Percentiles rank a stretch among this genome's conserved stretches.
These are phyloP conservation scores for Xerocomellus amylosporus DNA, from an alignment of 768 basidiomycete species.

Conservation along the genomic window DNA sequence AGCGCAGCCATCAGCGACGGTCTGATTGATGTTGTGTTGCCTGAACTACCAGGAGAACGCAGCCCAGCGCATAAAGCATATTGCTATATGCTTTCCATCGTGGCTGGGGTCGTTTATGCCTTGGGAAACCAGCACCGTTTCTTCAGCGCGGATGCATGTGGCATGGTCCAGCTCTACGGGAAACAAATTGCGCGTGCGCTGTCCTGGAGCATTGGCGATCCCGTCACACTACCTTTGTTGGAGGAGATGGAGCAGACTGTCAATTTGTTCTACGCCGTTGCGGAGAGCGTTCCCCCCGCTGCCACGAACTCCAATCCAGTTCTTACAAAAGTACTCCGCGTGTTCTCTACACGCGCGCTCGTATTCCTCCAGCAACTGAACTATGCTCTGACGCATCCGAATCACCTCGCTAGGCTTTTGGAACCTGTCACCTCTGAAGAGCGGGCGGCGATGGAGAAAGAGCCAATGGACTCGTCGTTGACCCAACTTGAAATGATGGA, in stretches of 20 bases:
- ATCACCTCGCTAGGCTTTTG: constrained; percentile 77
- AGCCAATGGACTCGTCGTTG: constrained; percentile 36
- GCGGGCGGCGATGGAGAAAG: constrained; percentile 63
- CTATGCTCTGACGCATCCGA: constrained; percentile 88
- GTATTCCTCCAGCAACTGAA: constrained; percentile 83
- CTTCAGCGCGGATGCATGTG: constrained; percentile 82
- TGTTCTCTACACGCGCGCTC: constrained; percentile 66
- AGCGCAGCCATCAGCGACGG: constrained; percentile 75
- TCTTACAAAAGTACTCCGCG: constrained; percentile 61
- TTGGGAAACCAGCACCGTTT: constrained; percentile 67
- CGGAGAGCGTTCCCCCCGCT: constrained; percentile 40
- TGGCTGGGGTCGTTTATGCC: constrained; percentile 66
- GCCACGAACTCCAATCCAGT: constrained; percentile 36
- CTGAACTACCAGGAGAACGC: constrained; percentile 71
- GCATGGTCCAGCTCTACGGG: constrained; percentile 81
- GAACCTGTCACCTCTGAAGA: constrained; percentile 81
- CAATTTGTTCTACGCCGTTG: constrained; percentile 73
- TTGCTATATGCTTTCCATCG: constrained; percentile 79
- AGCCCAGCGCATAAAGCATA: constrained; percentile 80
- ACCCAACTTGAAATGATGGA: constrained; percentile 51
- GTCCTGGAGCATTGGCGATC: constrained; percentile 77
- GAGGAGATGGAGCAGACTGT: constrained; percentile 84
- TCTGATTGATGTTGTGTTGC: constrained; percentile 59
- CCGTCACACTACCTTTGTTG: constrained; percentile 71
- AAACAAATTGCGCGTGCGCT: constrained; percentile 75